Percentiles rank a stretch among this genome's conserved stretches.
Conservation (phyloP, 2,329 filamentous ascomycete species). For the Fusarium chuoi region DNA sequence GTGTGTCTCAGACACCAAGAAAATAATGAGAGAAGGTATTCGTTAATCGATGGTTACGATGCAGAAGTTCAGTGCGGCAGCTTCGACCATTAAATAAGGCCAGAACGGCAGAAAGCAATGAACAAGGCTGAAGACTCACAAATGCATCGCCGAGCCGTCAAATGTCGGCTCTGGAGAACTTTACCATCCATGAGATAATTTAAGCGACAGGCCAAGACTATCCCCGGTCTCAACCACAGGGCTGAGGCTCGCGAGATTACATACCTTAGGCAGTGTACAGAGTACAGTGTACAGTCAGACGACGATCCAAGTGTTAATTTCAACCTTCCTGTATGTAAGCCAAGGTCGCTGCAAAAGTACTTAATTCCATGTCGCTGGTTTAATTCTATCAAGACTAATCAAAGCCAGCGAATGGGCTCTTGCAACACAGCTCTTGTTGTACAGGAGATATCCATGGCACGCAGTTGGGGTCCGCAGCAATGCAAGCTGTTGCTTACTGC, state of each 20-base stretch:
- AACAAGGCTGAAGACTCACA: neutral
- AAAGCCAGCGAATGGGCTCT: neutral
- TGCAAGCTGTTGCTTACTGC: constrained; percentile 14
- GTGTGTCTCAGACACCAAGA: neutral
- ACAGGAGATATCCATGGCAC: neutral
- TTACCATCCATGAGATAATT: constrained; percentile 25
- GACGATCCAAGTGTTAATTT: constrained; percentile 18
- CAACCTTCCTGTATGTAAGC: neutral
- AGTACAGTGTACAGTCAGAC: constrained; percentile 5
- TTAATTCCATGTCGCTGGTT: constrained; percentile 3
- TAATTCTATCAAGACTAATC: neutral
- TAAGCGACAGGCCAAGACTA: constrained; percentile 38
- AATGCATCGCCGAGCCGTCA: constrained; percentile 8
- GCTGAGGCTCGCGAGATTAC: constrained; percentile 27
- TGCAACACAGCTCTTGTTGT: neutral
- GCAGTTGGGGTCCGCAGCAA: neutral
- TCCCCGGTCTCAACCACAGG: constrained; percentile 29
- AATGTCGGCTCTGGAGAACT: constrained; percentile 10
- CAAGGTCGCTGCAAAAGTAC: neutral
- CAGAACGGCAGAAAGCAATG: neutral
- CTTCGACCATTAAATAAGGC: neutral
- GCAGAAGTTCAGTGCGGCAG: neutral
- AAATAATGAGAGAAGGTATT: neutral
- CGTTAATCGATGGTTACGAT: too few relatives aligned
- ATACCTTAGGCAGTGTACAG: too few relatives aligned